A percentile compares a stretch with the other conserved stretches of the same genome.
phyloP scores from a whole-genome alignment of 2,329 filamentous ascomycete species.

The Aspergillus sp. region DNA sequence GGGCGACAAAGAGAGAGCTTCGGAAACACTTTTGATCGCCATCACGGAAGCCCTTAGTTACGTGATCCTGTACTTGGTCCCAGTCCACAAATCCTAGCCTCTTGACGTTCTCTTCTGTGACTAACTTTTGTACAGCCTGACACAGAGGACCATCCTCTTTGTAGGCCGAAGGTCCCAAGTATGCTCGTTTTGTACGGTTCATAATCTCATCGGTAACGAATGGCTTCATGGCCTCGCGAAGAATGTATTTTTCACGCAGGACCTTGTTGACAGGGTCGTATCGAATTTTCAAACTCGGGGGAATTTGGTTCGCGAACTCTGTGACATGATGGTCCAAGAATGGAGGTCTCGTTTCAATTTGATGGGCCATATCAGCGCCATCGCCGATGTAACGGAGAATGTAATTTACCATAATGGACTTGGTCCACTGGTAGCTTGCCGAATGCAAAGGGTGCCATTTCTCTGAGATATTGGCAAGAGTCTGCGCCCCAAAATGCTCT shows the following conservation, averaged over 20 bases:
- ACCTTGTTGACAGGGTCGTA: conserved; percentile 14
- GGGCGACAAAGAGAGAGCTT: conserved; percentile 38
- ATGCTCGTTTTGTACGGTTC: conserved; percentile 51
- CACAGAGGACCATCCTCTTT: conserved; percentile 47
- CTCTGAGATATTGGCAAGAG: conserved; percentile 6
- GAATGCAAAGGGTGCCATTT: conserved; percentile 43
- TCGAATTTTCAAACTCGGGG: conserved; percentile 31
- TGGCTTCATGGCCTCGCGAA: conserved; percentile 51
- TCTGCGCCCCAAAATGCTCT: conserved; percentile 8
- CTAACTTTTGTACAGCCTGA: conserved; percentile 23
- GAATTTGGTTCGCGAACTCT: conserved; percentile 29
- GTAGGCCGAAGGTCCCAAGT: conserved; percentile 47
- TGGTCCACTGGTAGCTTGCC: conserved; percentile 14
- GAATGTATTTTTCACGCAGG: conserved; percentile 52
- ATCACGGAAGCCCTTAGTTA: conserved; percentile 43
- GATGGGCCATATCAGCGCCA: conserved; percentile 27
- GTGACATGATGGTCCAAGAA: conserved; percentile 35
- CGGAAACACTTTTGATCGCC: conserved; percentile 38
- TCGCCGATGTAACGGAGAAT: conserved; percentile 20
- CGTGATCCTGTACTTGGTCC: conserved; percentile 30
- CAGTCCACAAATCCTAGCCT: conserved; percentile 45
- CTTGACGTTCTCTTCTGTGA: conserved; percentile 40
- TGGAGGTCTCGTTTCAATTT: conserved; percentile 29
- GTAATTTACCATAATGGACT: conserved; percentile 10
- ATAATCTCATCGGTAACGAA: conserved; percentile 56